Percentiles rank a stretch among this genome's conserved stretches.
These are phyloP conservation scores for Pythium apleroticum DNA, from an alignment of 352 stramenopile species.

Conservation along the genomic window DNA sequence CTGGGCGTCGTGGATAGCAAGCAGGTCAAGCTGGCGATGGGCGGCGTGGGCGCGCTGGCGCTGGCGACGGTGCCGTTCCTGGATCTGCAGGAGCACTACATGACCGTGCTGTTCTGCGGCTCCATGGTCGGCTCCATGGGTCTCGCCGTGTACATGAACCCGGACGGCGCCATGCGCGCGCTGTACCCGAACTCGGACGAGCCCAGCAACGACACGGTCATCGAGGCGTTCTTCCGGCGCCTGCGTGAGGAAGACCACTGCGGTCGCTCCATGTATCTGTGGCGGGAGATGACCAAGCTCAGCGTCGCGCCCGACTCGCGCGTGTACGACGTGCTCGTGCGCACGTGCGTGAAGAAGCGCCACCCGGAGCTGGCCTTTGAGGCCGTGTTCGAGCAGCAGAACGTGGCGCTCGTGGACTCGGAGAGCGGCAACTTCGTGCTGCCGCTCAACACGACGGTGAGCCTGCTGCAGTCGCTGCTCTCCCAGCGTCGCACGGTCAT, in stretches of 20 bases:
- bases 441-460: conserved; percentile 50
- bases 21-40: conserved; percentile 67
- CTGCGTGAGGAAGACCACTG: conserved; percentile 86
- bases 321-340: conserved; percentile 79
- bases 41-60: conserved; percentile 55
- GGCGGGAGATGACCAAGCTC: conserved; percentile 81
- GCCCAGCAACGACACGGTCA: conserved; percentile 57
- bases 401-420: conserved; percentile 45
- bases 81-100: conserved; percentile 71
- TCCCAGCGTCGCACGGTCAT: conserved; percentile 62
- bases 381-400: conserved; percentile 59
- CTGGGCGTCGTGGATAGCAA: conserved; percentile 60
- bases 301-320: conserved; percentile 62
- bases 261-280: conserved; percentile 82
- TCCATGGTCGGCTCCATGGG: conserved; percentile 80
- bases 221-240: conserved; percentile 80
- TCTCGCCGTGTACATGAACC: conserved; percentile 83
- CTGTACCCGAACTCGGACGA: conserved; percentile 83
- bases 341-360: conserved; percentile 82
- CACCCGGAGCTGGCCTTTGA: conserved; percentile 79
- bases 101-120: conserved; percentile 72
- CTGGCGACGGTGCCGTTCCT: conserved; percentile 64
- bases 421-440: conserved; percentile 64
- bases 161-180: conserved; percentile 71
- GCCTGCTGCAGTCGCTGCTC: conserved; percentile 72